Conservation (phyloP, 1,139 yeast species). For the Yamadazyma trypodendri region DNA sequence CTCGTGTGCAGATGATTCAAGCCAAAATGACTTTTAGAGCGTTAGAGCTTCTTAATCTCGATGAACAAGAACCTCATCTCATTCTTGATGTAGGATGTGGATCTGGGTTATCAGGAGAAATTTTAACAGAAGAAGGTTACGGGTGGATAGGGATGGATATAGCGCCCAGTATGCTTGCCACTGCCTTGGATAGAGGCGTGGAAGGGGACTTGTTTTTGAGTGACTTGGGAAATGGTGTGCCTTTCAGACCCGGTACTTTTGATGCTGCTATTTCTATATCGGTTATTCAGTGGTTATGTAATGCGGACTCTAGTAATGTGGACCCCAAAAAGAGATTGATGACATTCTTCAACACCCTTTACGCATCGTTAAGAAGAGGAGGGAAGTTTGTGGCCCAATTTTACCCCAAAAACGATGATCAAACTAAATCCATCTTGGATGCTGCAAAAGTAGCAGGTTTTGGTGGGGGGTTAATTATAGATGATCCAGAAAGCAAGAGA, state of each 20-base stretch:
- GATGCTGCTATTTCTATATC: conserved; percentile 96
- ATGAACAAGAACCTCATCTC: conserved; percentile 62
- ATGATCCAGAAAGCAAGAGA: conserved; percentile 89
- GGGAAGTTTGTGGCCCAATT: conserved; percentile 98
- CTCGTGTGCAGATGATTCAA: conserved; percentile 97
- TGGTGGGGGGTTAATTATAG: conserved; percentile 92
- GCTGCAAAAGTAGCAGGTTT: conserved; percentile 96
- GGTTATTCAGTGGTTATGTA: conserved; percentile 97
- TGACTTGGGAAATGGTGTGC: conserved; percentile 93
- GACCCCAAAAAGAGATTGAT: conserved; percentile 86
- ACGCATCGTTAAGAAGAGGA: conserved; percentile 84
- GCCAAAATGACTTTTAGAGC: conserved; percentile 97
- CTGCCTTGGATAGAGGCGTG: conserved; percentile 86
- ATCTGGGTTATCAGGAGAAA: conserved; percentile 93
- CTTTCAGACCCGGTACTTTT: conserved; percentile 93
- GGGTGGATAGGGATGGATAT: conserved; percentile 97
- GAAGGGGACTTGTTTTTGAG: conserved; percentile 91
- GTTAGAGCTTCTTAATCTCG: conserved; percentile 74
- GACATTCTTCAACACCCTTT: conserved; percentile 83
- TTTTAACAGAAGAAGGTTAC: conserved; percentile 89
- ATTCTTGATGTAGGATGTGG: conserved; percentile 96
- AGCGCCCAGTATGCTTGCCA: conserved; percentile 92
- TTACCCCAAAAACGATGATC: conserved; percentile 88
- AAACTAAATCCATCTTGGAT: conserved; percentile 69
- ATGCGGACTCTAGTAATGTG: conserved; percentile 80